Conservation (phyloP, 208 protist species). For the Trypanosoma conorhini region DNA sequence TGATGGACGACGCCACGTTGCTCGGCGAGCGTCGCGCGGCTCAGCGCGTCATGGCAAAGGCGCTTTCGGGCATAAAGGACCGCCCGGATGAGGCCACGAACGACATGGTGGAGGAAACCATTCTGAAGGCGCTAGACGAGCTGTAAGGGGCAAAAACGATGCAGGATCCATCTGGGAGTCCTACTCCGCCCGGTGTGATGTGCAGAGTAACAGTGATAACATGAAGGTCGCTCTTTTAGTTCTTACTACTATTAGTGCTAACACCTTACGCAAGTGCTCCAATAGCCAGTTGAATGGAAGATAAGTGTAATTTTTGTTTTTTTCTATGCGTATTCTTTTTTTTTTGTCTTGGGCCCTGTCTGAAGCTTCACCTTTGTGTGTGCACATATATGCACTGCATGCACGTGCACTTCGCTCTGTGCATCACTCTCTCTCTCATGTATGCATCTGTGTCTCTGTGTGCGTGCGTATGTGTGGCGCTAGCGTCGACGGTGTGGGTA, state of each 20-base stretch:
- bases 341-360: not conserved
- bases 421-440: not conserved
- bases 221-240: not conserved
- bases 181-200: too few relatives aligned
- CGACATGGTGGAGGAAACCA: slow-evolving; percentile 27
- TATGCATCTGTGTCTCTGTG: not conserved
- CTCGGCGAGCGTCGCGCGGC: slow-evolving; percentile 87
- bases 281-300: too few relatives aligned
- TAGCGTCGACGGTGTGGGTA: too few relatives aligned
- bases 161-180: too few relatives aligned
- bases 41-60: slow-evolving; percentile 88
- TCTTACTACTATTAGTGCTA: not conserved
- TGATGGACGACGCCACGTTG: slow-evolving; percentile 68
- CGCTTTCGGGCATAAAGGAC: slow-evolving; percentile 44
- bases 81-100: slow-evolving; percentile 24
- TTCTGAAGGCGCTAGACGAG: slow-evolving; percentile 29
- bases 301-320: slow-evolving; percentile 20
- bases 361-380: too few relatives aligned
- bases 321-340: not conserved
- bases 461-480: not conserved
- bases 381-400: too few relatives aligned
- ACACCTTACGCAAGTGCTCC: not conserved
- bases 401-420: not conserved
- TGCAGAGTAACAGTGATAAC: not conserved
- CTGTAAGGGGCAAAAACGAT: slow-evolving; percentile 17